Evolutionary conservation across 345 rosid species (phyloP), one percentile per base, ranked within the genome.

Genomic region (Sonneratia caseolaris): DNA sequence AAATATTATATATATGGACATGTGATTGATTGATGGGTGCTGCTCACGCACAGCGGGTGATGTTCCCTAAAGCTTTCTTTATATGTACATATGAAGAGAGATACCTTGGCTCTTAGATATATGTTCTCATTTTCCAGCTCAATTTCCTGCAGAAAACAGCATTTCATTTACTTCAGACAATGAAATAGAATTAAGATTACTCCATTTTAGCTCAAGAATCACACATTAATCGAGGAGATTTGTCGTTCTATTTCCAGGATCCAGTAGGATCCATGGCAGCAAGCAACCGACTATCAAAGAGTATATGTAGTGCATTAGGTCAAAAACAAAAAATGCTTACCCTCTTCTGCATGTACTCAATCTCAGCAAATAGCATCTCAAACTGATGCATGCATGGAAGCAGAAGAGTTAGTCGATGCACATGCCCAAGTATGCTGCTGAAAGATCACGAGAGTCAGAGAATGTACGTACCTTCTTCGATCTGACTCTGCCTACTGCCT

Each of bases 331-430:
- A 16, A 45, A 21, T 13, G 61, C 43, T 81, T 86, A 91, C 97
- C 91, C 96, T 81, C 81, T 89, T 95, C 80, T 95, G 97, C 99
- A 95, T 91, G 81, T 82, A 87, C 78, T 88, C 99, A 37, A 95
- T 89, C 81, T 95, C 99, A 5, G 96, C 86, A 57, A 86, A 86
- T 73, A 95, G 70, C 83, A 85, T 80, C 78, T 95, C 97, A 65
- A 89, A 88, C 97, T 92, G 93, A 16, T 22, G 69, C 68, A 43
- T 64, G 3, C 15, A 64, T 64, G 59, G 68, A 18, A 72, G 32
- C 19, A 24, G 35, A 70, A 7, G 53, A 71, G 70, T 68, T 68
- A 45, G 12, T 35, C n/a, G 11, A 67, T 24, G 18, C 38, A 27
- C 32, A 42, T n/a, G 32, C 27, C 7, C 11, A 32, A 18, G 32